Conservation (phyloP, 2,329 filamentous ascomycete genomes). For the Coniosporium tulheliwenetii region DNA sequence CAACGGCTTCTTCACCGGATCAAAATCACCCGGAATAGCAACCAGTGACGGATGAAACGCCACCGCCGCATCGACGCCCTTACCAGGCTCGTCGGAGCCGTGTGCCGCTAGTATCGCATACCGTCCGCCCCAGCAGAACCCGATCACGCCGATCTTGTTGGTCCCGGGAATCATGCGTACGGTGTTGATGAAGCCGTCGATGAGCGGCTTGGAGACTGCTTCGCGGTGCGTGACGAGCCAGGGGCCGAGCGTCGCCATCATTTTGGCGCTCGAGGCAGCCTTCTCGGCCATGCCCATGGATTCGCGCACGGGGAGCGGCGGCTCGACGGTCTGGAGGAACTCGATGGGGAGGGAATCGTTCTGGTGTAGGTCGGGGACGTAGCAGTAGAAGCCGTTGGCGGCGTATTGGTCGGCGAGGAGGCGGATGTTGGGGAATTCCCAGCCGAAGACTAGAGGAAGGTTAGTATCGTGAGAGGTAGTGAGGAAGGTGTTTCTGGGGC, state of each 20-base stretch:
- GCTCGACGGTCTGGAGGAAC: conserved; percentile 26
- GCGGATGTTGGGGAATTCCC: conserved; percentile 29
- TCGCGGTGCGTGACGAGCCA: conserved; percentile 29
- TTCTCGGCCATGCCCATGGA: conserved; percentile 20
- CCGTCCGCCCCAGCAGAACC: conserved; percentile 32
- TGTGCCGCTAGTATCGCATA: conserved; percentile 21
- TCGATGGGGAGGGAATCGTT: conserved; percentile 23
- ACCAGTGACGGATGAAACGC: conserved; percentile 27
- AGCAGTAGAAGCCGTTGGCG: conserved; percentile 27
- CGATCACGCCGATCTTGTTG: conserved; percentile 28
- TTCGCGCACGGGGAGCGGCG: conserved; percentile 22
- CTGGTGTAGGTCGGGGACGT: conserved; percentile 28
- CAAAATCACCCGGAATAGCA: conserved; percentile 25
- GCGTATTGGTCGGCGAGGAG: conserved; percentile 33
- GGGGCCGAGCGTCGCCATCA: conserved; percentile 24
- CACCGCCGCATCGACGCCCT: conserved; percentile 24
- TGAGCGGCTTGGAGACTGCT: conserved; percentile 23
- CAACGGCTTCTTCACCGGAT: conserved; percentile 21
- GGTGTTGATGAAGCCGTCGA: conserved; percentile 25
- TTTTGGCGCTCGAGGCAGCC: conserved; percentile 22
- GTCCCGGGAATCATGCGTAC: conserved; percentile 23
- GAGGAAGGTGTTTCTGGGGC: no score
- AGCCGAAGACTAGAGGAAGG: conserved; percentile 27
- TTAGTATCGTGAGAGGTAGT: conserved; percentile 2
- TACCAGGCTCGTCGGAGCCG: conserved; percentile 10